Percentiles rank a stretch among this genome's conserved stretches.
These are phyloP conservation scores for Terana coerulea DNA, from an alignment of 768 basidiomycete species.

Conservation along the genomic window DNA sequence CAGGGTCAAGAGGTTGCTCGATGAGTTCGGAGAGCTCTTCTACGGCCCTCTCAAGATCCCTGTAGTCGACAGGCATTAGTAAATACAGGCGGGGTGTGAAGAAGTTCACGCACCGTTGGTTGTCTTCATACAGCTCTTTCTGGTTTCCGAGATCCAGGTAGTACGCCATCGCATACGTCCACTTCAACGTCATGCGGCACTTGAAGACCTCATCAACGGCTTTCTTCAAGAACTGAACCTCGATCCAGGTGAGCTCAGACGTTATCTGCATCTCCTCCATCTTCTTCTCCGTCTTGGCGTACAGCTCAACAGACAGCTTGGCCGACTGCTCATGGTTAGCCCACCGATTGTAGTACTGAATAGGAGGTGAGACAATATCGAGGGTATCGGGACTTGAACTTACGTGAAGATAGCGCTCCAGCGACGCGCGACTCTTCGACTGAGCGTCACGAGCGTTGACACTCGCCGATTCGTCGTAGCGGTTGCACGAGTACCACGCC, in stretches of 20 bases:
- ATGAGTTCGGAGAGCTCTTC: constrained; percentile 92
- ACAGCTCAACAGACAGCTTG: constrained; percentile 89
- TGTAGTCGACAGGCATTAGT: constrained; percentile 27
- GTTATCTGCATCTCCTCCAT: constrained; percentile 99
- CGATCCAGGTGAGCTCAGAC: constrained; percentile 93
- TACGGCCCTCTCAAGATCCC: constrained; percentile 92
- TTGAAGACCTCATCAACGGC: constrained; percentile 90
- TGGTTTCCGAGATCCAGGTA: constrained; percentile 87
- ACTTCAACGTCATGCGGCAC: constrained; percentile 94
- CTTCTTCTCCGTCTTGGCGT: constrained; percentile 97
- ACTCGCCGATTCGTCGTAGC: constrained; percentile 90
- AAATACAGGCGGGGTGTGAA: background rate
- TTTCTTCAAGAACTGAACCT: constrained; percentile 98
- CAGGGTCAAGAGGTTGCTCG: constrained; percentile 87
- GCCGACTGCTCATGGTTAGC: constrained; percentile 99
- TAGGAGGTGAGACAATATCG: background rate
- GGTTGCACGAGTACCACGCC: constrained; percentile 96
- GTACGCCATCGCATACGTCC: constrained; percentile 99
- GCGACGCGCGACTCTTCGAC: constrained; percentile 80
- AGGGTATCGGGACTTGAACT: constrained; percentile 27
- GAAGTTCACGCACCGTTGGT: constrained; percentile 79
- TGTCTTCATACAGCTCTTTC: constrained; percentile 96
- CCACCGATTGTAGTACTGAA: constrained; percentile 97
- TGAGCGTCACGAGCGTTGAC: constrained; percentile 90
- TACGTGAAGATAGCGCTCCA: constrained; percentile 96